phyloP scores from a whole-genome alignment of 306 rosid species.

The Vicia faba region DNA sequence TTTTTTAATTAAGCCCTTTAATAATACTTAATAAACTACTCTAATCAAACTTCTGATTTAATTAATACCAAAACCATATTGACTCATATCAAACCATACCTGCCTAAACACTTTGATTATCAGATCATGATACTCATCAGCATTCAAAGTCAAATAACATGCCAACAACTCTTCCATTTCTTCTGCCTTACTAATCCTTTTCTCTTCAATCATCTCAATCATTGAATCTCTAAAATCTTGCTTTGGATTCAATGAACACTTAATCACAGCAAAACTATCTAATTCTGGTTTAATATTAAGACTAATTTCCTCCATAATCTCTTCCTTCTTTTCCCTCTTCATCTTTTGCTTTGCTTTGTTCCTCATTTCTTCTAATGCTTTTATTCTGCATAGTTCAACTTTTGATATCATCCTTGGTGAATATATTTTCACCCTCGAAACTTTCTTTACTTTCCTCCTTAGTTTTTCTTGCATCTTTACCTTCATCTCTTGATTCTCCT shows the following conservation, averaged over 20 bases:
- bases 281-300: conserved; percentile 30
- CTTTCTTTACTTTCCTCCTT: conserved; percentile 55
- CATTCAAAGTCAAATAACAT: conserved; percentile 82
- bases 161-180: conserved; percentile 88
- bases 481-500: conserved; percentile 51
- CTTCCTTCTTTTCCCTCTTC: conserved; percentile 46
- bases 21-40: conserved; percentile 1
- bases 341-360: conserved; percentile 63
- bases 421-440: conserved; percentile 51
- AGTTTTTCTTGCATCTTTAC: conserved; percentile 42
- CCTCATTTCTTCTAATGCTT: conserved; percentile 68
- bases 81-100: conserved; percentile 80
- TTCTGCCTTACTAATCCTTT: conserved; percentile 54
- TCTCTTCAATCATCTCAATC: conserved; percentile 87
- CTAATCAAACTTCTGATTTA: conserved; percentile 2
- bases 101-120: conserved; percentile 83
- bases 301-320: conserved; percentile 32
- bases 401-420: conserved; percentile 74
- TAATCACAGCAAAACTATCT: conserved; percentile 83
- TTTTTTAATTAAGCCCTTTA: neutral
- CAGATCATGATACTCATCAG: conserved; percentile 80
- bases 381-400: conserved; percentile 68
- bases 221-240: conserved; percentile 95
- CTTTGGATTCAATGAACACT: conserved; percentile 67
- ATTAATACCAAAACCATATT: conserved; percentile 43